Evolutionary conservation across 257 asterid genomes (phyloP).

Genomic region (Solanum arcanum): DNA sequence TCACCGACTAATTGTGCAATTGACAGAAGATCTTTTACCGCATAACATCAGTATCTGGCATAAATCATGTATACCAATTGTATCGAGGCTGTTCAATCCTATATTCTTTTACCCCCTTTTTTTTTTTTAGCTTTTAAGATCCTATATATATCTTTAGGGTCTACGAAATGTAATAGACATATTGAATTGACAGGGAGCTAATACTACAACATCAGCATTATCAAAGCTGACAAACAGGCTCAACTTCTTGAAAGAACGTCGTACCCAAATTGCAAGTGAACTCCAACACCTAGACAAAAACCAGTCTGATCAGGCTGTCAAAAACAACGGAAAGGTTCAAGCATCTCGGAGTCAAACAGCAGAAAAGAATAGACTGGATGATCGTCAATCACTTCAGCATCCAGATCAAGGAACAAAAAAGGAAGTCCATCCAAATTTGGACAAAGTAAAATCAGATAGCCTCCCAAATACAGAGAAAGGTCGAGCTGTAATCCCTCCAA

Average conservation of each 20-base stretch:
- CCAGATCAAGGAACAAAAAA: conserved; percentile 24
- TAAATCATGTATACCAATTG: background rate
- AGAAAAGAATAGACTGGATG: conserved; percentile 10
- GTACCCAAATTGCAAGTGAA: conserved; percentile 62
- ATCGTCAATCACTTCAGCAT: conserved; percentile 7
- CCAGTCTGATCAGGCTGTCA: conserved; percentile 19
- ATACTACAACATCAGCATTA: conserved; percentile 62
- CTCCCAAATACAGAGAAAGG: conserved; percentile 38
- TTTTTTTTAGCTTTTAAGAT: background rate
- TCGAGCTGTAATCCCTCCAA: conserved; percentile 31
- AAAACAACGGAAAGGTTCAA: conserved; percentile 20
- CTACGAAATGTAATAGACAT: background rate
- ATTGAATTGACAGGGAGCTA: conserved; percentile 46
- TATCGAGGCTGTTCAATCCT: background rate
- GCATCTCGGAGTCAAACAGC: conserved; percentile 29
- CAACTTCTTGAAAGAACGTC: conserved; percentile 86
- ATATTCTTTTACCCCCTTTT: background rate
- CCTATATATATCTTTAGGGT: background rate
- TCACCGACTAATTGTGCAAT: background rate
- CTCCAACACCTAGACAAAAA: conserved; percentile 50
- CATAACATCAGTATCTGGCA: background rate
- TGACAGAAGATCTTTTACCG: background rate
- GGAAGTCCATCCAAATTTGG: conserved; percentile 33
- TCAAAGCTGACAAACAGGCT: conserved; percentile 84
- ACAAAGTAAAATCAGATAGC: conserved; percentile 57